Evolutionary conservation across 768 basidiomycete species (phyloP).

Genomic region (Russula compacta): DNA sequence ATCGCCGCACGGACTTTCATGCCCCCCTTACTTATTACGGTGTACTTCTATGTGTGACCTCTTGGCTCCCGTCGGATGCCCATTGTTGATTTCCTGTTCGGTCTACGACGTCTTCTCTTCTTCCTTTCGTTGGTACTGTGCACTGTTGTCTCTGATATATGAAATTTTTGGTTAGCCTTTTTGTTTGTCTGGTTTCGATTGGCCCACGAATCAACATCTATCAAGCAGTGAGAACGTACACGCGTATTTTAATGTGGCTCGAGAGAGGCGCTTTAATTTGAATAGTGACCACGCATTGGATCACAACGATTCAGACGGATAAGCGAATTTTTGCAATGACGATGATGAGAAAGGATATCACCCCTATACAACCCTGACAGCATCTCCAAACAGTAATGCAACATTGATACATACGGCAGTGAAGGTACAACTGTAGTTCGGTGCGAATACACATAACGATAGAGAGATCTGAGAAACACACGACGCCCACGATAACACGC

Average conservation of each 20-base stretch:
- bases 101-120: not conserved
- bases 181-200: not conserved
- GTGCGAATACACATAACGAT: not conserved
- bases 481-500: not conserved
- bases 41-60: constrained; percentile 8
- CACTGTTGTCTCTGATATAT: constrained; percentile 4
- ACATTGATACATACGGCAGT: not conserved
- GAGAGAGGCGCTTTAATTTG: not conserved
- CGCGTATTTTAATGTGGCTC: not conserved
- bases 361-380: not conserved
- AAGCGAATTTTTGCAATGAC: not conserved
- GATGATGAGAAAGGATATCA: not conserved
- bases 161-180: constrained; percentile 3
- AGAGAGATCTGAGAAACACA: not conserved
- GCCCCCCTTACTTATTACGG: constrained; percentile 5
- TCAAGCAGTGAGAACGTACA: not conserved
- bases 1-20: constrained; percentile 8
- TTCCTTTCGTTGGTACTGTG: not conserved
- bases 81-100: not conserved
- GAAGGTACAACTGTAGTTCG: not conserved
- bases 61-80: constrained; percentile 6
- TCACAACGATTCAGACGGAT: not conserved
- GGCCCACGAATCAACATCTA: not conserved
- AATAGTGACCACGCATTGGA: not conserved
- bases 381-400: not conserved